These are phyloP conservation scores for Peronosclerospora sorghi DNA, from an alignment of 352 stramenopile species.

Conservation along the genomic window DNA sequence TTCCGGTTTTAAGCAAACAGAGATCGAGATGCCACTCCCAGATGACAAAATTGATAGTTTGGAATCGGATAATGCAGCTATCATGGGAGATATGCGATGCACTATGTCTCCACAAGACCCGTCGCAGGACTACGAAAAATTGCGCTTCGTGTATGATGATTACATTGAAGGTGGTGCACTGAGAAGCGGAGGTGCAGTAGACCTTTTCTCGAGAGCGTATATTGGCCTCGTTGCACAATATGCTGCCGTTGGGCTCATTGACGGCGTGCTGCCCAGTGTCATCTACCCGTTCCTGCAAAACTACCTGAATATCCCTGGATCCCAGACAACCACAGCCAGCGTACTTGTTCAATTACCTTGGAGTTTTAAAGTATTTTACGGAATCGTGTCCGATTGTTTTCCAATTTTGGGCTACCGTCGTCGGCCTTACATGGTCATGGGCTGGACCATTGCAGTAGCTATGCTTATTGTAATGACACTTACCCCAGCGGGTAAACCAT, in stretches of 20 bases:
- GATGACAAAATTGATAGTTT: slow-evolving; percentile 19
- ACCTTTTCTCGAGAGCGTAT: slow-evolving; percentile 32
- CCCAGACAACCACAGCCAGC: slow-evolving; percentile 28
- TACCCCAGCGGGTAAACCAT: slow-evolving; percentile 23
- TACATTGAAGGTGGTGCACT: slow-evolving; percentile 34
- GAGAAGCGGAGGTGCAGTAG: slow-evolving; percentile 27
- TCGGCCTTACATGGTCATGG: slow-evolving; percentile 48
- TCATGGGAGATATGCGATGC: slow-evolving; percentile 15
- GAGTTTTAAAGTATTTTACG: slow-evolving; percentile 57
- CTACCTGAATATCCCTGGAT: slow-evolving; percentile 45
- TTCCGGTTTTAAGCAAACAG: slow-evolving; percentile 7
- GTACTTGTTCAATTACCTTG: slow-evolving; percentile 40
- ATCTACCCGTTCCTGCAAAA: slow-evolving; percentile 48
- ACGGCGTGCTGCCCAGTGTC: slow-evolving; percentile 31
- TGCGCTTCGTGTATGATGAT: slow-evolving; percentile 32
- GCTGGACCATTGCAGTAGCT: slow-evolving; percentile 24
- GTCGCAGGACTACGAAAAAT: slow-evolving; percentile 20
- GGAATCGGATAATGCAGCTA: slow-evolving; percentile 12
- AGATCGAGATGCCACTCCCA: slow-evolving; percentile 17
- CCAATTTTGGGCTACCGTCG: slow-evolving; percentile 34
- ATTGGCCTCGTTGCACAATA: slow-evolving; percentile 47
- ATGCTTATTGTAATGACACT: slow-evolving; percentile 35
- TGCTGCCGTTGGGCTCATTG: slow-evolving; percentile 40
- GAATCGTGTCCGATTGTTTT: no score
- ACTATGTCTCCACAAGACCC: slow-evolving; percentile 20